These are phyloP conservation scores for Auricularia sp. DNA, from an alignment of 768 basidiomycete genomes.

Conservation along the genomic window DNA sequence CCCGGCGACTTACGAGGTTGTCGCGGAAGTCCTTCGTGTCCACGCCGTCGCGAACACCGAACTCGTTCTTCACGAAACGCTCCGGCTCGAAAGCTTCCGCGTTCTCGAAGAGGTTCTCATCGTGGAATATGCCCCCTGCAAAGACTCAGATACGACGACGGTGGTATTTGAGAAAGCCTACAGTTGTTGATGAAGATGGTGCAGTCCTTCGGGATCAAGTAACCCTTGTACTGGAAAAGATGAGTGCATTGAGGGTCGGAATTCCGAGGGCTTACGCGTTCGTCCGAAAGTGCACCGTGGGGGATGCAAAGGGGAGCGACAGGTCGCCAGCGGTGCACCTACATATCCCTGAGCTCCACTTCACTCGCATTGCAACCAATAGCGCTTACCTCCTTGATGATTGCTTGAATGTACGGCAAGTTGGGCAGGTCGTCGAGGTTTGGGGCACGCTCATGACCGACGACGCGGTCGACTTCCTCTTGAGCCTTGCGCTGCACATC, in stretches of 20 bases:
- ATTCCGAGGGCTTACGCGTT: not conserved
- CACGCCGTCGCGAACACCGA: constrained; percentile 12
- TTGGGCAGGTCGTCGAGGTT: constrained; percentile 16
- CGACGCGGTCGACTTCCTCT: constrained; percentile 15
- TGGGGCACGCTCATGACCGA: constrained; percentile 16
- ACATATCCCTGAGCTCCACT: not conserved
- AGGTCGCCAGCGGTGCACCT: not conserved
- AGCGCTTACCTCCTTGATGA: constrained; percentile 23
- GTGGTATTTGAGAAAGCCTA: constrained; percentile 3
- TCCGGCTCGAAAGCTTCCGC: constrained; percentile 41
- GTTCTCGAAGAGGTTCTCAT: constrained; percentile 25
- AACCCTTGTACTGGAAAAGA: not conserved
- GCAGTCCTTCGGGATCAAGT: constrained; percentile 9
- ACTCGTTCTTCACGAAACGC: constrained; percentile 26
- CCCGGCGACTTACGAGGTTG: not conserved
- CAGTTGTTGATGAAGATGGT: constrained; percentile 18
- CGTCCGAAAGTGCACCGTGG: not conserved
- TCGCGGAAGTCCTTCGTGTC: not conserved
- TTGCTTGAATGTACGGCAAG: constrained; percentile 23
- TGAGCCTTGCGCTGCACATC: constrained; percentile 18
- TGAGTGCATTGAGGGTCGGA: not conserved
- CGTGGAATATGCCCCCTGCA: constrained; percentile 20
- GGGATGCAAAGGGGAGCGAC: not conserved
- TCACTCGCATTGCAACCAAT: not conserved
- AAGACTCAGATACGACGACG: not conserved